phyloP scores from a whole-genome alignment of 495 filamentous ascomycete genomes.

The Hyaloscypha bicolor region DNA sequence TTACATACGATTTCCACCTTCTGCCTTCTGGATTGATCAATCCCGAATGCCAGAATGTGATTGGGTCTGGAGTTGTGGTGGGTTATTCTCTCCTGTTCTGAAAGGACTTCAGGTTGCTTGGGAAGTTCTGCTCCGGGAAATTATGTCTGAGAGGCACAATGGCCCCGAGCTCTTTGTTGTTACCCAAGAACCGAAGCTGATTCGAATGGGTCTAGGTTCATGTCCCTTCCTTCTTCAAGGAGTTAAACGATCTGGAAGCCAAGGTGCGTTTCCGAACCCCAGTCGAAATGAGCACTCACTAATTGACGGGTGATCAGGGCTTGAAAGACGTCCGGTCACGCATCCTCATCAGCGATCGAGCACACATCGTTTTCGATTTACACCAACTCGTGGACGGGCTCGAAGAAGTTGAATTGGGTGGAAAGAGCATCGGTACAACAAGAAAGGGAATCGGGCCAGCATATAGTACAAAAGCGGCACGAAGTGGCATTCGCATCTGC shows the following conservation, averaged over 20 bases:
- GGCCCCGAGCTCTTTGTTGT: constrained; percentile 46
- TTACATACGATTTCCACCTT: constrained; percentile 10
- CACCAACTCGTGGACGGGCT: constrained; percentile 82
- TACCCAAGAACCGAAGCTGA: constrained; percentile 53
- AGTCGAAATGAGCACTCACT: constrained; percentile 71
- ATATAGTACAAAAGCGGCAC: constrained; percentile 79
- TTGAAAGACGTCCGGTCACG: background rate
- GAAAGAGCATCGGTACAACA: constrained; percentile 58
- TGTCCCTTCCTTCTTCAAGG: constrained; percentile 84
- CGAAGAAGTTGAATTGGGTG: constrained; percentile 74
- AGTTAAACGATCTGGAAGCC: constrained; percentile 68
- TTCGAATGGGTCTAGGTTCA: constrained; percentile 79
- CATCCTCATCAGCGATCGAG: constrained; percentile 1
- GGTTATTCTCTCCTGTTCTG: constrained; percentile 11
- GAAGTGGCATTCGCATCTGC: constrained; percentile 59
- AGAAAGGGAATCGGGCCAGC: constrained; percentile 75
- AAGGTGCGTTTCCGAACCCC: constrained; percentile 69
- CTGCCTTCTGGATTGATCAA: background rate
- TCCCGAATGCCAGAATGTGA: background rate
- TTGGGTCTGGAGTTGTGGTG: constrained; percentile 34
- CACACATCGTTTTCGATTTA: constrained; percentile 72
- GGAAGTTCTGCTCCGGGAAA: constrained; percentile 62
- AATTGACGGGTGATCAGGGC: constrained; percentile 54
- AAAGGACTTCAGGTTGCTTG: background rate
- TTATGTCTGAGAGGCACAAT: constrained; percentile 75